These are phyloP conservation scores for Spizellomyces punctatus DNA, from an alignment of 192 early-diverging fungal genomes.

Conservation along the genomic window DNA sequence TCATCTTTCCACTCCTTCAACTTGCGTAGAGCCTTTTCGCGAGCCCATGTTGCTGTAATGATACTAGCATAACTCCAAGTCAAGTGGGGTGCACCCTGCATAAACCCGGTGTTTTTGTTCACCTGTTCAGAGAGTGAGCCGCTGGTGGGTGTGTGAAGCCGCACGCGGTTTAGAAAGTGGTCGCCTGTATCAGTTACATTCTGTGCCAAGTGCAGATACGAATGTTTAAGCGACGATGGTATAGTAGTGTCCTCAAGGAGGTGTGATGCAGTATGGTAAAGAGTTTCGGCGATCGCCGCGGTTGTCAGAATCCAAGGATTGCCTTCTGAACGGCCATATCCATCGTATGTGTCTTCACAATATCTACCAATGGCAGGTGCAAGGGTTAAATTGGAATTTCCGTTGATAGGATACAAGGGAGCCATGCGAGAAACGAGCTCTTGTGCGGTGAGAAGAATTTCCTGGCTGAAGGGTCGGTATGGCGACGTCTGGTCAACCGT, in stretches of 20 bases:
- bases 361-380: conserved; percentile 74
- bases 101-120: conserved; percentile 52
- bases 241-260: background rate
- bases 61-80: conserved; percentile 76
- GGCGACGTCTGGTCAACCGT: conserved; percentile 1
- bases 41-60: conserved; percentile 30
- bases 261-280: conserved; percentile 48
- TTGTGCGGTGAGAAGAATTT: conserved; percentile 10
- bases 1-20: no score
- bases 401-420: conserved; percentile 56
- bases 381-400: background rate
- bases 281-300: conserved; percentile 61
- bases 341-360: conserved; percentile 76
- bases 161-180: conserved; percentile 57
- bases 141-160: conserved; percentile 50
- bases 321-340: conserved; percentile 46
- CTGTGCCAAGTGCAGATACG: conserved; percentile 24
- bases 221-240: background rate
- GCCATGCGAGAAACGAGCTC: conserved; percentile 30
- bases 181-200: conserved; percentile 57
- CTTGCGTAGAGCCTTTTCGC: background rate
- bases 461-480: background rate
- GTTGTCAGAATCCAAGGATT: conserved; percentile 82
- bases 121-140: conserved; percentile 70
- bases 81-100: conserved; percentile 64